A percentile compares a stretch with the other conserved stretches of the same genome.
Evolutionary conservation across 1,139 yeast species (phyloP).

Genomic region (Blastobotrys raffinosifermentans): DNA sequence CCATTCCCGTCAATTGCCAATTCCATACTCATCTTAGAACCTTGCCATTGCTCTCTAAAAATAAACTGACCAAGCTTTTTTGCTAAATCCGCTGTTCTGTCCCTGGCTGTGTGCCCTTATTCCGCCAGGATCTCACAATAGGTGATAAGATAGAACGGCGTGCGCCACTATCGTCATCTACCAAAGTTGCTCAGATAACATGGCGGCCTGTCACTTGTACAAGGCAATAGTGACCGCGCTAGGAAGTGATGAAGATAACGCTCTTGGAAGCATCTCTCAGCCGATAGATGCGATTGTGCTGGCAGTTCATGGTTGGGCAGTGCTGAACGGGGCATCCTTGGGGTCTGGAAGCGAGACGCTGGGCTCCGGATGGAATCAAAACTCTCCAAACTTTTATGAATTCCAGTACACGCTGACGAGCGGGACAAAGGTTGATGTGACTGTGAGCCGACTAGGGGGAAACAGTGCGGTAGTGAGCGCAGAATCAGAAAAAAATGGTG

Average conservation of each 20-base stretch:
- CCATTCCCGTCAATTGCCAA: too few relatives aligned
- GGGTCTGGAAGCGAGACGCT: slow-evolving; percentile 7
- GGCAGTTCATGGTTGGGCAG: slow-evolving; percentile 20
- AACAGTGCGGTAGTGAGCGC: slow-evolving; percentile 14
- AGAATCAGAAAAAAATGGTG: slow-evolving; percentile 13
- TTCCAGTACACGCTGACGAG: slow-evolving; percentile 13
- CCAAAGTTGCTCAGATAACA: too few relatives aligned
- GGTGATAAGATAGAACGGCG: too few relatives aligned
- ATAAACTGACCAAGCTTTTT: too few relatives aligned
- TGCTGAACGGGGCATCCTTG: slow-evolving; percentile 3
- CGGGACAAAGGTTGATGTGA: slow-evolving; percentile 14
- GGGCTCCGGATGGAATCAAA: slow-evolving; percentile 17
- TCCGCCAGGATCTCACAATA: too few relatives aligned
- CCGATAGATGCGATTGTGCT: slow-evolving; percentile 23
- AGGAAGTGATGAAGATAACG: slow-evolving; percentile 18
- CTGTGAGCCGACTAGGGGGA: slow-evolving; percentile 15
- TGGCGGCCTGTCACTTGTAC: slow-evolving; percentile 23
- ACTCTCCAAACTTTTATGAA: slow-evolving; percentile 21
- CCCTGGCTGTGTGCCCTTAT: too few relatives aligned
- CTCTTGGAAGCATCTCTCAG: slow-evolving; percentile 11
- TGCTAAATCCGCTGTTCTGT: too few relatives aligned
- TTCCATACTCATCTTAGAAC: too few relatives aligned
- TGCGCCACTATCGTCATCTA: too few relatives aligned
- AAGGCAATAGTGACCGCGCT: slow-evolving; percentile 17
- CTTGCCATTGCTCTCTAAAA: too few relatives aligned